phyloP scores from a whole-genome alignment of 352 stramenopile species.

The Globisporangium parvum region DNA sequence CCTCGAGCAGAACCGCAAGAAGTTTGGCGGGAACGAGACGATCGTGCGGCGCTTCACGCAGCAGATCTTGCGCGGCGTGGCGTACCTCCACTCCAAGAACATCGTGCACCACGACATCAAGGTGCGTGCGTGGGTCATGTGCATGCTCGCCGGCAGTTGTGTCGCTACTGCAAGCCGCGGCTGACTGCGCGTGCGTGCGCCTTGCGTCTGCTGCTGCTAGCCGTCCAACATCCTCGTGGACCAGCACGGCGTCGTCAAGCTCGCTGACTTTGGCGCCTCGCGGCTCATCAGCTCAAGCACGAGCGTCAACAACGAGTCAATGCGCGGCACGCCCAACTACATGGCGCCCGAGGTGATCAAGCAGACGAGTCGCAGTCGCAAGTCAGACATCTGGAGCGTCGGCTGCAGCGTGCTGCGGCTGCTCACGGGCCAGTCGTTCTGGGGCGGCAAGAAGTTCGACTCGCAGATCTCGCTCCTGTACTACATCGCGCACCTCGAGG shows the following conservation, averaged over 20 bases:
- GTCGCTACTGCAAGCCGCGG: not conserved
- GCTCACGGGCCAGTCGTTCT: slow-evolving; percentile 54
- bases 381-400: slow-evolving; percentile 83
- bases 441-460: slow-evolving; percentile 79
- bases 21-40: slow-evolving; percentile 68
- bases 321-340: slow-evolving; percentile 82
- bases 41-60: slow-evolving; percentile 70
- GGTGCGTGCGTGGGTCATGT: slow-evolving; percentile 16
- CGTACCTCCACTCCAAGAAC: slow-evolving; percentile 79
- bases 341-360: slow-evolving; percentile 89
- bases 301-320: slow-evolving; percentile 39
- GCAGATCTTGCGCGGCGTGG: slow-evolving; percentile 83
- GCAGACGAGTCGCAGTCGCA: slow-evolving; percentile 60
- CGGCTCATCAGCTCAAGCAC: slow-evolving; percentile 48
- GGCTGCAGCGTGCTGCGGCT: slow-evolving; percentile 79
- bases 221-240: slow-evolving; percentile 93
- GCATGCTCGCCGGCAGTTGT: not conserved
- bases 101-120: slow-evolving; percentile 86
- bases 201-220: slow-evolving; percentile 11
- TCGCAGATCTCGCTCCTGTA: slow-evolving; percentile 62
- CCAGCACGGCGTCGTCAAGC: slow-evolving; percentile 91
- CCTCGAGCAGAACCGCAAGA: slow-evolving; percentile 73
- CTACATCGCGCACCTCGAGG: slow-evolving; percentile 48
- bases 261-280: slow-evolving; percentile 93
- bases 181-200: not conserved